phyloP scores from a whole-genome alignment of 2,329 filamentous ascomycete genomes.

The Fusarium fujikuroi region DNA sequence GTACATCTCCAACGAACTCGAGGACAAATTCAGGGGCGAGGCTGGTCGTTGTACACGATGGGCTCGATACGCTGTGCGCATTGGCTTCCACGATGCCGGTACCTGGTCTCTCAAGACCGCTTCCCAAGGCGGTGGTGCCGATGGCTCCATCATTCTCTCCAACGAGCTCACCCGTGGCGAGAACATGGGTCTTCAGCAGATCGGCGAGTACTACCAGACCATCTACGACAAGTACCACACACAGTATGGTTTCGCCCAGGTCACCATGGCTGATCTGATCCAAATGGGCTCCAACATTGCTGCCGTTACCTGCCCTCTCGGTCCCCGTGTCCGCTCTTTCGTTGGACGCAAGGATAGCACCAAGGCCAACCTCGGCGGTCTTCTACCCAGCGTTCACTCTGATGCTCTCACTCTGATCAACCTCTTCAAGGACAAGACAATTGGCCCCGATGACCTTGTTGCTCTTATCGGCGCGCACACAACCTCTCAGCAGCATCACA shows the following conservation, averaged over 20 bases:
- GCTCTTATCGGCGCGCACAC: slow-evolving; percentile 67
- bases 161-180: slow-evolving; percentile 53
- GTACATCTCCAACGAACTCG: slow-evolving; percentile 55
- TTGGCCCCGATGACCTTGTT: slow-evolving; percentile 60
- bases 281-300: slow-evolving; percentile 64
- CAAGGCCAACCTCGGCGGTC: slow-evolving; percentile 51
- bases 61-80: slow-evolving; percentile 57
- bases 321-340: slow-evolving; percentile 61
- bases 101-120: slow-evolving; percentile 53
- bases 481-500: slow-evolving; percentile 59
- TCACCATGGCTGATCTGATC: slow-evolving; percentile 65
- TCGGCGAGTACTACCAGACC: slow-evolving; percentile 52
- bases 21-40: slow-evolving; percentile 49
- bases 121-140: slow-evolving; percentile 56
- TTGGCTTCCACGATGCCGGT: slow-evolving; percentile 61
- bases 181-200: slow-evolving; percentile 60
- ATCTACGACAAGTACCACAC: slow-evolving; percentile 55
- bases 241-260: slow-evolving; percentile 47
- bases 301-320: slow-evolving; percentile 57
- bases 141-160: slow-evolving; percentile 57
- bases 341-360: slow-evolving; percentile 62
- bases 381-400: slow-evolving; percentile 57
- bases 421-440: slow-evolving; percentile 64
- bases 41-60: slow-evolving; percentile 55
- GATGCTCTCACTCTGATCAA: slow-evolving; percentile 60